Conservation (phyloP, 2,329 filamentous ascomycete genomes). For the Fusarium humuli region DNA sequence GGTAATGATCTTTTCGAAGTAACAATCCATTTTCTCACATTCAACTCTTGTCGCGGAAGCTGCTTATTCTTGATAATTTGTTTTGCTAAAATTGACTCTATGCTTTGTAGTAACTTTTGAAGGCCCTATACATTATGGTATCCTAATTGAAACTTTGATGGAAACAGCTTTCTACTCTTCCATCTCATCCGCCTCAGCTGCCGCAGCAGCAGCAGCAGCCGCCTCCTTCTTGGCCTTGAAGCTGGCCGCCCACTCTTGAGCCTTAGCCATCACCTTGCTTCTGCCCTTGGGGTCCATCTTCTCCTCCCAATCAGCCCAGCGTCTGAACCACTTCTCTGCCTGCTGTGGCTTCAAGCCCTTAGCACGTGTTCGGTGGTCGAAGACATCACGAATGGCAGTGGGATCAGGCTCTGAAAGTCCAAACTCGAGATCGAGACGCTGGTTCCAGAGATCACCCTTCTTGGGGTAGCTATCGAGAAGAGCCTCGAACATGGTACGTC, state of each 20-base stretch:
- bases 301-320: slow-evolving; percentile 92
- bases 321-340: slow-evolving; percentile 88
- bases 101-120: slow-evolving; percentile 41
- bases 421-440: slow-evolving; percentile 88
- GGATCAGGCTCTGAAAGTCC: slow-evolving; percentile 66
- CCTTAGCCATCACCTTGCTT: slow-evolving; percentile 77
- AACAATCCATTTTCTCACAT: neutral
- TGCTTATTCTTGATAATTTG: neutral
- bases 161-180: slow-evolving; percentile 45
- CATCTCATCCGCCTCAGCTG: slow-evolving; percentile 51
- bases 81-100: slow-evolving; percentile 31
- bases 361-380: slow-evolving; percentile 79
- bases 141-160: slow-evolving; percentile 36
- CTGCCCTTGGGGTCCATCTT: slow-evolving; percentile 73
- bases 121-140: slow-evolving; percentile 42
- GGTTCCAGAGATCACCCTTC: slow-evolving; percentile 92
- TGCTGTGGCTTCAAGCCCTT: slow-evolving; percentile 83
- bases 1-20: neutral
- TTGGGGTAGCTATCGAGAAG: slow-evolving; percentile 87
- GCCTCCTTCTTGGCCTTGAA: slow-evolving; percentile 60
- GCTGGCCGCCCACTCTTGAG: slow-evolving; percentile 74
- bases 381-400: slow-evolving; percentile 77
- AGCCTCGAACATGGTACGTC: slow-evolving; percentile 93
- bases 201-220: slow-evolving; percentile 49
- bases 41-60: neutral